Evolutionary conservation across 73 alveolate genomes (phyloP).

Genomic region (Paramecium tetraurelia): DNA sequence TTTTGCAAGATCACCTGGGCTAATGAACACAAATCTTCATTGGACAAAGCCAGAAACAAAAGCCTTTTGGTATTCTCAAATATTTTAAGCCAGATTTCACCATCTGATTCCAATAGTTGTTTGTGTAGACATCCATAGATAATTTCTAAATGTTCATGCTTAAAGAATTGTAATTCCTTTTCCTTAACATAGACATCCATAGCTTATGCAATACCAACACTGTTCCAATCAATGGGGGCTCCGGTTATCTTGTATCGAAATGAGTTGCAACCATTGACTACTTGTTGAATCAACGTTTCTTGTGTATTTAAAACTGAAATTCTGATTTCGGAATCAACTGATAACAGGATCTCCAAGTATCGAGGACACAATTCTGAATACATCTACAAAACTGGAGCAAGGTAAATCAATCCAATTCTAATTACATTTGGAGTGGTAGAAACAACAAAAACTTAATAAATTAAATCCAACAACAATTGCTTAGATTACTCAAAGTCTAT

Average conservation of each 20-base stretch:
- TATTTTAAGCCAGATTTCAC: constrained; percentile 56
- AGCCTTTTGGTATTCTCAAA: constrained; percentile 37
- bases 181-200: constrained; percentile 70
- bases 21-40: constrained; percentile 53
- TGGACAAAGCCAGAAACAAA: constrained; percentile 41
- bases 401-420: constrained; percentile 74
- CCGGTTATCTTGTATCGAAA: constrained; percentile 76
- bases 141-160: constrained; percentile 78
- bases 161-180: constrained; percentile 62
- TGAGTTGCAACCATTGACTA: constrained; percentile 76
- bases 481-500: neutral
- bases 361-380: constrained; percentile 75
- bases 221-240: constrained; percentile 85
- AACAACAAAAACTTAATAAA: constrained; percentile 40
- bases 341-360: constrained; percentile 68
- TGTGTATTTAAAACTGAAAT: constrained; percentile 69
- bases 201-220: constrained; percentile 78
- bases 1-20: constrained; percentile 44
- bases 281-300: constrained; percentile 70
- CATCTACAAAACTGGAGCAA: constrained; percentile 77
- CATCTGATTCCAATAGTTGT: constrained; percentile 4
- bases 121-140: constrained; percentile 74
- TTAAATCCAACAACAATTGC: constrained; percentile 38
- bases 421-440: constrained; percentile 35
- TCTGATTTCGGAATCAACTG: constrained; percentile 71